Evolutionary conservation across 78 protist species (phyloP).

Genomic region (Polysphondylium violaceum): DNA sequence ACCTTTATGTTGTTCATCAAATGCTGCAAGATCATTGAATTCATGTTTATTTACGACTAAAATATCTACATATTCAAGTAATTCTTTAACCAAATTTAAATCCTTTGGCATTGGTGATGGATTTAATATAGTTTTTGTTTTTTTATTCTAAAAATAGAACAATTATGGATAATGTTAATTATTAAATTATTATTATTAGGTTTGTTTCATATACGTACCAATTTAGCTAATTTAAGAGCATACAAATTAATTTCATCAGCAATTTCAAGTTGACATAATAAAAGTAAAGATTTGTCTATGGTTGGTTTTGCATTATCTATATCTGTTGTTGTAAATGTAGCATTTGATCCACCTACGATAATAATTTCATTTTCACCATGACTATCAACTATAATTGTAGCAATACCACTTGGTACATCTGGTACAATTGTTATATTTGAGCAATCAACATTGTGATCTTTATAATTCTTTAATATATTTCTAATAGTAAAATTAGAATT

Average conservation of each 20-base stretch:
- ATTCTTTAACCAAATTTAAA: background rate
- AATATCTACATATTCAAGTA: slow-evolving; percentile 40
- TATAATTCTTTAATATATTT: slow-evolving; percentile 61
- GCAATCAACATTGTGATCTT: slow-evolving; percentile 1
- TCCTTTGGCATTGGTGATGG: slow-evolving; percentile 52
- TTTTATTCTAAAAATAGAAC: background rate
- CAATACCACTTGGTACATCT: slow-evolving; percentile 72
- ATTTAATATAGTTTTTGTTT: slow-evolving; percentile 61
- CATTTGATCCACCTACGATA: slow-evolving; percentile 80
- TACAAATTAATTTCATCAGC: slow-evolving; percentile 10
- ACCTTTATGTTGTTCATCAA: background rate
- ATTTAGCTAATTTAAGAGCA: slow-evolving; percentile 56
- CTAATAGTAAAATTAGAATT: background rate
- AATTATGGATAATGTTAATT: background rate
- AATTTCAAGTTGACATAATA: slow-evolving; percentile 69
- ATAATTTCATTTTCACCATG: slow-evolving; percentile 71
- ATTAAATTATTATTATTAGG: background rate
- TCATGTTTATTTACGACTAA: slow-evolving; percentile 60
- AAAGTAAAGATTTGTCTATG: slow-evolving; percentile 21
- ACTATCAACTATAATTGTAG: slow-evolving; percentile 77
- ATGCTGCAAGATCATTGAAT: background rate
- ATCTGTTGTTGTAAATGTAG: slow-evolving; percentile 17
- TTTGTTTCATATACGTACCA: background rate
- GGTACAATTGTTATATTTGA: slow-evolving; percentile 1
- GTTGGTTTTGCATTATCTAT: slow-evolving; percentile 13